phyloP scores from a whole-genome alignment of 345 rosid genomes.

The Zanthoxylum bungeanum region DNA sequence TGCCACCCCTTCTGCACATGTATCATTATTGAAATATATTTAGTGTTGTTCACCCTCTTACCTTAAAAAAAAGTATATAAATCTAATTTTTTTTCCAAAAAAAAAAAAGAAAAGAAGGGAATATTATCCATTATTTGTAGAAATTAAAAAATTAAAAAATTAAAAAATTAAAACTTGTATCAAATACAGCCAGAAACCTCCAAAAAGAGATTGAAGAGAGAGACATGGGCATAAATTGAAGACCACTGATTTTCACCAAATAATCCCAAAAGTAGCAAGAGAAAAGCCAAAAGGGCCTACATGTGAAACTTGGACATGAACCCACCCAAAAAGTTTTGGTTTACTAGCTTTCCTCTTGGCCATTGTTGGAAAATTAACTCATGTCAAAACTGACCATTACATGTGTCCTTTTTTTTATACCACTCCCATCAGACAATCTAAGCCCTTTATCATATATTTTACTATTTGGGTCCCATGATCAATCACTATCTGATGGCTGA shows the following conservation, averaged over 20 bases:
- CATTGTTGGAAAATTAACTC: not conserved
- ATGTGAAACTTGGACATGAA: not conserved
- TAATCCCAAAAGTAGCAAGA: not conserved
- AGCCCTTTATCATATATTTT: not conserved
- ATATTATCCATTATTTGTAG: not conserved
- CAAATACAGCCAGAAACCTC: not conserved
- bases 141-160: no score
- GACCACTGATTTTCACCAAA: not conserved
- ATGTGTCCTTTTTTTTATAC: no score
- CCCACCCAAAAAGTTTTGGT: conserved; percentile 27
- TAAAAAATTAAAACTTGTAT: no score
- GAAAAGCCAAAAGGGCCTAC: conserved; percentile 22
- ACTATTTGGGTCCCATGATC: not conserved
- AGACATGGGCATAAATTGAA: not conserved
- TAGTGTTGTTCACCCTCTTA: no score
- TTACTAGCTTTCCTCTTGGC: conserved; percentile 25
- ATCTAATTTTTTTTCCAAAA: no score
- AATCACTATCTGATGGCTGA: not conserved
- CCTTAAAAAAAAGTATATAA: no score
- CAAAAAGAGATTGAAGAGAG: not conserved
- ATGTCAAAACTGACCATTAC: no score
- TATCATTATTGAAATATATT: no score
- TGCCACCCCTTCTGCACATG: no score
- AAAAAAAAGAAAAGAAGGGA: no score
- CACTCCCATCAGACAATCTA: not conserved